phyloP scores from a whole-genome alignment of 208 protist species.

The Perkinsela sp. region DNA sequence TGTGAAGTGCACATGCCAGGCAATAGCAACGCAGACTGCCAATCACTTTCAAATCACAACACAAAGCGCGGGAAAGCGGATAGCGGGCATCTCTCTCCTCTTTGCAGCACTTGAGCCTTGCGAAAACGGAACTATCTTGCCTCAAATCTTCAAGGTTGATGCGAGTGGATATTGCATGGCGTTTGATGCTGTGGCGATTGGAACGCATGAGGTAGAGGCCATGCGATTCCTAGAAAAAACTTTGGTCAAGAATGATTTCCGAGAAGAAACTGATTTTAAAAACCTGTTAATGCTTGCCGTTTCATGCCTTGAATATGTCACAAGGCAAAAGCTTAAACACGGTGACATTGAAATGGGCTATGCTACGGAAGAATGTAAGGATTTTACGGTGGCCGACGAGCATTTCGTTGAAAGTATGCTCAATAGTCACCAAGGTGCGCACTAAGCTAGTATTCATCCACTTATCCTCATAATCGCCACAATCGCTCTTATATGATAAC shows the following conservation, averaged over 20 bases:
- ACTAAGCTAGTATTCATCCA: too few species aligned
- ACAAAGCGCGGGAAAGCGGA: conserved; percentile 79
- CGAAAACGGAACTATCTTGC: conserved; percentile 29
- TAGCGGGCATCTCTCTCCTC: conserved; percentile 69
- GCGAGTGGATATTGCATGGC: conserved; percentile 71
- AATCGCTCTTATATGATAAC: too few species aligned
- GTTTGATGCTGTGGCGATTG: conserved; percentile 58
- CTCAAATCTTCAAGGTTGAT: conserved; percentile 76
- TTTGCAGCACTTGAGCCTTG: conserved; percentile 74
- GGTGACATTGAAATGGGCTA: conserved; percentile 23
- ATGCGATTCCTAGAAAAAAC: conserved; percentile 84
- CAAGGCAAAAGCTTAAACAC: conserved; percentile 25
- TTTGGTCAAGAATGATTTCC: conserved; percentile 51
- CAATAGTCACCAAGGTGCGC: too few species aligned
- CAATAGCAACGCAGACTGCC: conserved; percentile 80
- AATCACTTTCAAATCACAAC: conserved; percentile 88
- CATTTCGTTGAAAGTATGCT: background rate
- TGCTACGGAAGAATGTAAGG: background rate
- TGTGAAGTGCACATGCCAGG: conserved; percentile 74
- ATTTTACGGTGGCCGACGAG: background rate
- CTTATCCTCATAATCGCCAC: too few species aligned
- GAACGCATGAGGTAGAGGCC: conserved; percentile 80
- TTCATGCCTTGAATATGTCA: conserved; percentile 22
- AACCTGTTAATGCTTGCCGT: conserved; percentile 11
- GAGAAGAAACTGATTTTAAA: conserved; percentile 15